Evolutionary conservation across 2,329 filamentous ascomycete species (phyloP).

Genomic region (Nigrograna mackinnonii): DNA sequence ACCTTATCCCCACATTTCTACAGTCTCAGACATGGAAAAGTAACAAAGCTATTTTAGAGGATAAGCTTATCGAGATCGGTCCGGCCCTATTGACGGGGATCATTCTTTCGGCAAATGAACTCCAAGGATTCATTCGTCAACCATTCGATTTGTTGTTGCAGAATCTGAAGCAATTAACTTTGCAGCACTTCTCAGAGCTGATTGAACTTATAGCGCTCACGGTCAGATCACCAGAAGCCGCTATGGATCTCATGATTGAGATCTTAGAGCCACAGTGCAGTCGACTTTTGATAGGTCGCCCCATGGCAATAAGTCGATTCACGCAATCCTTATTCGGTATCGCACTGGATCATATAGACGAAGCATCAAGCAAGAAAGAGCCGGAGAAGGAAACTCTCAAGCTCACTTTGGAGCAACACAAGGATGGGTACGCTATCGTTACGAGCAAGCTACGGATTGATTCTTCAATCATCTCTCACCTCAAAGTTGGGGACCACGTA

Average conservation of each 20-base stretch:
- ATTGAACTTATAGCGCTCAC: slow-evolving; percentile 38
- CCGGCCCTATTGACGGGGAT: slow-evolving; percentile 18
- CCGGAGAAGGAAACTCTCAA: slow-evolving; percentile 11
- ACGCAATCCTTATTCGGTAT: slow-evolving; percentile 40
- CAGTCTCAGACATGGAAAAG: slow-evolving; percentile 18
- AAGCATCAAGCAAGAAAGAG: slow-evolving; percentile 23
- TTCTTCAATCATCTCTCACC: slow-evolving; percentile 11
- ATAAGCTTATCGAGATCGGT: slow-evolving; percentile 13
- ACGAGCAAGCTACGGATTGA: slow-evolving; percentile 20
- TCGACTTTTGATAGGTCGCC: slow-evolving; percentile 29
- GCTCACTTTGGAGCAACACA: slow-evolving; percentile 9
- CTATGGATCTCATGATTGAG: slow-evolving; percentile 36
- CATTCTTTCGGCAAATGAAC: slow-evolving; percentile 24
- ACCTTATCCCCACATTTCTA: slow-evolving; percentile 17
- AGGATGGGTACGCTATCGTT: slow-evolving; percentile 16
- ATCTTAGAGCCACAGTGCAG: slow-evolving; percentile 35
- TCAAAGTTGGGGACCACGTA: slow-evolving; percentile 34
- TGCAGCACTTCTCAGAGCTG: slow-evolving; percentile 28
- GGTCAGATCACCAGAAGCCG: slow-evolving; percentile 32
- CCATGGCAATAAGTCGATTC: slow-evolving; percentile 30
- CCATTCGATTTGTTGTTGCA: slow-evolving; percentile 29
- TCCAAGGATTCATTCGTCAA: slow-evolving; percentile 25
- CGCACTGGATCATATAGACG: slow-evolving; percentile 46
- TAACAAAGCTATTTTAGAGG: slow-evolving; percentile 16
- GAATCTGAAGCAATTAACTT: slow-evolving; percentile 23